Conservation (phyloP, 2,329 filamentous ascomycete species). For the Microsporum audouinii region DNA sequence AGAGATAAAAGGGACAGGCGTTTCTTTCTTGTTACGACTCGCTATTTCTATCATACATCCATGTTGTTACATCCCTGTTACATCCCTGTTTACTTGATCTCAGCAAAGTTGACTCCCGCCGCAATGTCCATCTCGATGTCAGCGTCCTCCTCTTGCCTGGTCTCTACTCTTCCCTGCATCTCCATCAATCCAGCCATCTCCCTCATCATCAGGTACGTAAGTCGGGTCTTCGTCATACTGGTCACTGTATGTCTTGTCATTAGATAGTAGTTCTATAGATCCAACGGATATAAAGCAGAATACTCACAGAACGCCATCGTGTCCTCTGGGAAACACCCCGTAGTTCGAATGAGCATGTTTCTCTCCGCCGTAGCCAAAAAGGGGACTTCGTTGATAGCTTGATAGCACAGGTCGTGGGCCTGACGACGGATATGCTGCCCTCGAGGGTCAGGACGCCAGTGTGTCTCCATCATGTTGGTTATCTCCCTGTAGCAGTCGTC, state of each 20-base stretch:
- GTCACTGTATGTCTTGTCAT: conserved; percentile 13
- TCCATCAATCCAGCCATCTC: conserved; percentile 1
- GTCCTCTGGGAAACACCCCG: conserved; percentile 15
- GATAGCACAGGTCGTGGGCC: conserved; percentile 17
- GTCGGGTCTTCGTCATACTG: conserved; percentile 16
- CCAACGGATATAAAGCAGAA: background rate
- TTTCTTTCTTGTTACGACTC: no score
- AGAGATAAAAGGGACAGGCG: no score
- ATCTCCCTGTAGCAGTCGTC: conserved; percentile 2
- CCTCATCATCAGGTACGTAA: conserved; percentile 19
- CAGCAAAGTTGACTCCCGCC: background rate
- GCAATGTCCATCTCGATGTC: background rate
- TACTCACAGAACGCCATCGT: conserved; percentile 21
- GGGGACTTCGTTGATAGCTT: conserved; percentile 16
- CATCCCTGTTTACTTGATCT: background rate
- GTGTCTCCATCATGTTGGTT: conserved; percentile 12
- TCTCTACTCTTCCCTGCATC: background rate
- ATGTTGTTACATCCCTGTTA: background rate
- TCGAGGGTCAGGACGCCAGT: conserved; percentile 17
- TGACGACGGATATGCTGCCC: conserved; percentile 12
- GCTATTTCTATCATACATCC: background rate
- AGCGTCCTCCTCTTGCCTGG: background rate
- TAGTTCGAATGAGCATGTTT: conserved; percentile 13
- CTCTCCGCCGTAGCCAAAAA: conserved; percentile 17
- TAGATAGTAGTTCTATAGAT: background rate